Evolutionary conservation across 352 stramenopile genomes (phyloP).

Genomic region (Pythium rhizo-oryzae): DNA sequence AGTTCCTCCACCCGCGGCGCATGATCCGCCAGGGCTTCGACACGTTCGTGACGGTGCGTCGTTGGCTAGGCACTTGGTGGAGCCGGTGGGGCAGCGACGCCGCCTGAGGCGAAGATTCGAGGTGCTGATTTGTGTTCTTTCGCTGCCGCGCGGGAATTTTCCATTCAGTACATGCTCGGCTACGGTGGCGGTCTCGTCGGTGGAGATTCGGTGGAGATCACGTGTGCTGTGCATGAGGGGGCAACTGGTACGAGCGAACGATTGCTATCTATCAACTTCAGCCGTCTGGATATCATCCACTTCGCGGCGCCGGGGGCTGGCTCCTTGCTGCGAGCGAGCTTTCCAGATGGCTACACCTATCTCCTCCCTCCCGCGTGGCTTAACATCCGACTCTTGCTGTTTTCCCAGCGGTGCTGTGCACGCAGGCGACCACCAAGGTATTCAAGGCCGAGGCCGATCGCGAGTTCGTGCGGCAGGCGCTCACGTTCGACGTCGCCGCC

Average conservation of each 20-base stretch:
- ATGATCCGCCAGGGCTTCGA: conserved; percentile 64
- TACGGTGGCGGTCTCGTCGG: conserved; percentile 84
- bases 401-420: conserved; percentile 50
- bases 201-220: conserved; percentile 68
- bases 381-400: conserved; percentile 7
- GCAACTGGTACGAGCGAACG: conserved; percentile 47
- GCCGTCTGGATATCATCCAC: conserved; percentile 7
- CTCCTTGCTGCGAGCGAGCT: background rate
- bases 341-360: conserved; percentile 23
- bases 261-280: background rate
- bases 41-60: conserved; percentile 73
- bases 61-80: background rate
- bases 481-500: conserved; percentile 48
- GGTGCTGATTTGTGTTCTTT: background rate
- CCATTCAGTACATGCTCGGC: conserved; percentile 73
- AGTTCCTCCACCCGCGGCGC: conserved; percentile 80
- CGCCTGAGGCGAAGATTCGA: background rate
- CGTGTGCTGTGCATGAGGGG: conserved; percentile 45
- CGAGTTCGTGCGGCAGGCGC: conserved; percentile 55
- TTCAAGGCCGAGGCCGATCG: conserved; percentile 65
- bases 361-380: background rate
- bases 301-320: background rate
- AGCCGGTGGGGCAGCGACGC: background rate
- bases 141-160: too few species aligned
- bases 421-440: conserved; percentile 88